Base-by-base conservation (phyloP, 345 rosid genomes). In the Populus alba region DNA sequence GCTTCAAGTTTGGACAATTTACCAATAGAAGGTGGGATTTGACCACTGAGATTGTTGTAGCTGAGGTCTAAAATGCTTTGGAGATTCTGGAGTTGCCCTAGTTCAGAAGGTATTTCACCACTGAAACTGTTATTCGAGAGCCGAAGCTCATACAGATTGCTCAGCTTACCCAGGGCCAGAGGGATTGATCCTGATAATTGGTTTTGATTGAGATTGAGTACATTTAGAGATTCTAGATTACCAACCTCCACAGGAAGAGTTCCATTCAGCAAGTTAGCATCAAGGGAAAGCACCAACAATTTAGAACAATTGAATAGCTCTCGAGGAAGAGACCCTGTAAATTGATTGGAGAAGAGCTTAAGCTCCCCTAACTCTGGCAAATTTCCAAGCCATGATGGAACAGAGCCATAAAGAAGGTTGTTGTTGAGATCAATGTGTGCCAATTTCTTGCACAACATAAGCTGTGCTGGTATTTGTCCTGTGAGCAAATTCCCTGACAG, bases 301-400 rank as follows among this genome's bases (percentile, higher is more conserved):
- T 87, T 91, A 71, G 95, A 85, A 68, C 95, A 91, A 79, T 90
- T 87, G 79, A 88, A 94, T 23, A 96, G 77, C 87, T 90, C 82
- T 3, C 67, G 74, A 66, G 99, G 97, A 77, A 96, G 79, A 76
- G 90, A 71, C 10, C 98, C 97, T 2, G 29, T 18, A 72, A 94
- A 90, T 41, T 79, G 89, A 85, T 94, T 96, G 68, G 83, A 87
- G 59, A 95, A 91, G 73, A 96, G 91, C 90, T 89, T 90, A 51
- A 96, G 90, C 83, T 94, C 97, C 6, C 98, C 97, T 71, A 94
- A 74, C 75, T 67, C 87, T 0, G 86, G 82, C 81, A 92, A 85
- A 63, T 77, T 87, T 57, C 97, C 98, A 45, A 94, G 86, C 98
- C 97, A 92, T n/a, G 79, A 66, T 4, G 99, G 98, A 70, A 96